These are phyloP conservation scores for Coelastrella sp. DNA, from an alignment of 139 green algal species.

Conservation along the genomic window DNA sequence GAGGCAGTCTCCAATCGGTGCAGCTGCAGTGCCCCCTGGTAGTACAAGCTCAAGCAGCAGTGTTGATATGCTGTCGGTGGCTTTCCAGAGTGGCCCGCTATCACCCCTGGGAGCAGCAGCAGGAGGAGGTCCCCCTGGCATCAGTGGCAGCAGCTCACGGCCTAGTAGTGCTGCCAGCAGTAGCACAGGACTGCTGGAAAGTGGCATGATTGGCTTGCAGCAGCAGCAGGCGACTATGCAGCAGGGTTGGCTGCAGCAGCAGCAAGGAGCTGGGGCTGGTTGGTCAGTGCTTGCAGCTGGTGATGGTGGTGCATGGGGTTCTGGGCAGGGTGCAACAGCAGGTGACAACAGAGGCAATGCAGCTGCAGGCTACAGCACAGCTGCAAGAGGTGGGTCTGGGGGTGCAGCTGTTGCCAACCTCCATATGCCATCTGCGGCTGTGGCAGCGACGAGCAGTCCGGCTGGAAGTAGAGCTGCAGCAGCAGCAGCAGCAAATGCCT, in stretches of 20 bases:
- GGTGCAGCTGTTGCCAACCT: too few relatives aligned
- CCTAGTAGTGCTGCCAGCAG: constrained; percentile 23
- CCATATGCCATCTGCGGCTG: too few relatives aligned
- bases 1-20: neutral
- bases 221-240: constrained; percentile 15
- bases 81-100: too few relatives aligned
- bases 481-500: neutral
- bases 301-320: too few relatives aligned
- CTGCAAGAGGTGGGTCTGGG: too few relatives aligned
- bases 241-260: neutral
- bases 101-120: neutral
- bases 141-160: neutral
- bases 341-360: neutral
- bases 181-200: neutral
- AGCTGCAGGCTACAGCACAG: neutral
- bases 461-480: too few relatives aligned
- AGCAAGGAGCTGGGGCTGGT: constrained; percentile 4
- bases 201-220: neutral
- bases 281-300: neutral
- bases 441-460: too few relatives aligned
- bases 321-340: neutral
- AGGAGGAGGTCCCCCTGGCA: neutral
- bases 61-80: neutral
- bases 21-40: neutral
- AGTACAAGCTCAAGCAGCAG: constrained; percentile 11